Conservation (phyloP, 331 rosid species). For the Malus hybrid region DNA sequence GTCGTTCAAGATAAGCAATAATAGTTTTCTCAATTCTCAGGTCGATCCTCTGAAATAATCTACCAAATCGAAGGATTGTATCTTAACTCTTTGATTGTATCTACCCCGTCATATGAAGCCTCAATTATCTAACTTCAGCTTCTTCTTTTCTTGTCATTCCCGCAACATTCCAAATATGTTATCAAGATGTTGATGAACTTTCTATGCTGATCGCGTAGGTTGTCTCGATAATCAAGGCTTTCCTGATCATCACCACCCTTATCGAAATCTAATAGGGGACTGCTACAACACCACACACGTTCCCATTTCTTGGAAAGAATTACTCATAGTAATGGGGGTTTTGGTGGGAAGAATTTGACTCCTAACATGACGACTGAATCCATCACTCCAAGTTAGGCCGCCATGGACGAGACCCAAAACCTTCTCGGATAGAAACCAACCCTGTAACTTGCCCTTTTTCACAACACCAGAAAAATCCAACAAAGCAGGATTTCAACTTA, state of each 20-base stretch:
- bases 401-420: background rate
- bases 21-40: background rate
- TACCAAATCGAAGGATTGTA: background rate
- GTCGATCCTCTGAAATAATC: too few species aligned
- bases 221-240: background rate
- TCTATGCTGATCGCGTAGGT: background rate
- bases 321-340: background rate
- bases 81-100: background rate
- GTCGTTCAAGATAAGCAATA: background rate
- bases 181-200: background rate
- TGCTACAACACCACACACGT: background rate
- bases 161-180: background rate
- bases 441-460: background rate
- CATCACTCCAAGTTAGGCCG: constrained; percentile 2
- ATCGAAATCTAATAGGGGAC: background rate
- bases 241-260: too few species aligned
- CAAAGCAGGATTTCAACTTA: background rate
- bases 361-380: background rate
- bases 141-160: background rate
- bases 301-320: background rate
- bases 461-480: background rate
- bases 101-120: background rate
- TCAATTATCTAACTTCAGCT: background rate
- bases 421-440: background rate
- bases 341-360: background rate